Evolutionary conservation across 371 early-diverging fungal species (phyloP), one percentile per base, ranked within the genome.

Genomic region (Lichtheimia hyalospora): DNA sequence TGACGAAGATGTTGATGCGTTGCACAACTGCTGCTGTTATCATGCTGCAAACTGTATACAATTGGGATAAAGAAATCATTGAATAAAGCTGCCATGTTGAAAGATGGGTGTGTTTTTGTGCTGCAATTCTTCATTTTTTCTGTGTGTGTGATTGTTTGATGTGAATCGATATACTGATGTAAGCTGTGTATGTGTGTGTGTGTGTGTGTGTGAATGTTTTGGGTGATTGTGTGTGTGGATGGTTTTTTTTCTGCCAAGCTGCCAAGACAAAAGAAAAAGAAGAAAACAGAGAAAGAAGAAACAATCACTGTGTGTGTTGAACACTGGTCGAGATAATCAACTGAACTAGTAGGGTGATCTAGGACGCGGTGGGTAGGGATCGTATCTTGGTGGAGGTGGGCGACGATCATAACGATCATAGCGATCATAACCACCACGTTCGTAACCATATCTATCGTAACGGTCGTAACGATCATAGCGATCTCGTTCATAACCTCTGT

Each of bases 351-450:
- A 80, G 64, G 80, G 80, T 61, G 80, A 80, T 64, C 80, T 65
- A 21, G 77, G 68, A 63, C 80, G 80, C 61, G 80, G 79, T 64
- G 81, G 74, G 55, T 81, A 81, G 57, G 81, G 78, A 54, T 81
- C 81, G 71, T 77, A 81, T 69, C 81, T 67, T 49, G 77, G 73
- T 50, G 78, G 78, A 55, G 78, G 81, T 21, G 81, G 76, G 40
- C 81, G 81, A 56, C 81, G 73, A 60, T 81, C 81, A 73, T 81
- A 84, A 55, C 85, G 83, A 56, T 83, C 83, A 54, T 83, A 80
- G 57, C 81, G 70, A 58, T 81, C 77, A 57, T 77, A 68, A 24
- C 79, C 78, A 54, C 79, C 74, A 56, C 71, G 71, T 42, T 69
- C 68, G 49, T 73, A 61, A 39, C 63, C 52, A 24, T 49, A 57